Base-by-base conservation (phyloP, 2,329 filamentous ascomycete species). In the Alternaria gaisen region DNA sequence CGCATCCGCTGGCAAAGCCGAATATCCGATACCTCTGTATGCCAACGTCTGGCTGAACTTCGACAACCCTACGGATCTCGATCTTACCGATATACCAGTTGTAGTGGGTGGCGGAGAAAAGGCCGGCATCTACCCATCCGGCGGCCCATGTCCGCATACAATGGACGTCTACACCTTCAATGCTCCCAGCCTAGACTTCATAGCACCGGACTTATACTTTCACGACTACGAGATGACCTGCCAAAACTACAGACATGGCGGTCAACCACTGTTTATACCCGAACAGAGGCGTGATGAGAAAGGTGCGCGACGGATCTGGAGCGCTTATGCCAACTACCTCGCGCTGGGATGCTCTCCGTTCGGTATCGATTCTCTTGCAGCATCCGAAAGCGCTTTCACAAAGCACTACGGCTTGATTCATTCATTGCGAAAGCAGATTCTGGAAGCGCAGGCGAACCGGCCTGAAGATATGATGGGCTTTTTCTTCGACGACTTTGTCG, bases 241-340 rank as follows among this genome's bases (percentile, higher is more conserved):
- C 53, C 64, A 61, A 9, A 73, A 79, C 18, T 84, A 83, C 60
- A 67, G 75, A 2, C 80, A 81, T 40, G 69, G 76, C 4, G 69
- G 73, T 22, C 80, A 83, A 58, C 77, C 81, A 0, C 72, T 84
- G 0, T 84, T 84, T 60, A 83, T 84, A 30, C 83, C 83, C 0
- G 83, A 84, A 70, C 83, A 84, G 62, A 74, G 82, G 5, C 75
- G 83, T 14, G 83, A 84, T 55, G 80, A 81, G 77, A 38, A 60
- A 18, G 60, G 60, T 24, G 60, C 60, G 20, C 46, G 60, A 26
- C 43, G 60, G 10, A 50, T 63, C 20, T 63, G 60, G 57, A 44
- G 42, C n/a, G 57, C 52, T 3, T 60, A 57, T 40, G 60, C 42
- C 42, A 57, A 41, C 10, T 47, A 56, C 32, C 51, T 36, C 24